Percentiles rank a stretch among this genome's conserved stretches.
These are phyloP conservation scores for Amanita exitialis DNA, from an alignment of 768 basidiomycete genomes.

Conservation along the genomic window DNA sequence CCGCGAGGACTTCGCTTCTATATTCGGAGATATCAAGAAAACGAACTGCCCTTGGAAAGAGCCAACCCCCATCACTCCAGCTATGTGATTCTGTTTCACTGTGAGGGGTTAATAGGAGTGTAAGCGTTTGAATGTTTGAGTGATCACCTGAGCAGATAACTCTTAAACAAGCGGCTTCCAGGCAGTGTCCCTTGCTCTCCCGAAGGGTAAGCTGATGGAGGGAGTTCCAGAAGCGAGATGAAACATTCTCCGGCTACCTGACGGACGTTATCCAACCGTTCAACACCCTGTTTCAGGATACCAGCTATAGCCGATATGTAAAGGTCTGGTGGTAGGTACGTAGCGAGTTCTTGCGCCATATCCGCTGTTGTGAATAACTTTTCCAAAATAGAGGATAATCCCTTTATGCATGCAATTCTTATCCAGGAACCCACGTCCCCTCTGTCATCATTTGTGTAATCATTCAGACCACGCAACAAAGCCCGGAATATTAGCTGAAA, in stretches of 20 bases:
- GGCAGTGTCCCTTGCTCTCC: constrained; percentile 43
- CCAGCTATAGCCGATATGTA: constrained; percentile 52
- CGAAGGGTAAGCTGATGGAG: constrained; percentile 29
- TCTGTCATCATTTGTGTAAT: constrained; percentile 90
- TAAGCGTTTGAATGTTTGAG: neutral
- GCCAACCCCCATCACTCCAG: constrained; percentile 68
- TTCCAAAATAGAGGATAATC: constrained; percentile 44
- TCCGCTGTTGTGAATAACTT: constrained; percentile 37
- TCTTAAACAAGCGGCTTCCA: constrained; percentile 33
- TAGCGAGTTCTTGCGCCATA: constrained; percentile 33
- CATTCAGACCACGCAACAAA: constrained; percentile 63
- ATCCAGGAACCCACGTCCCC: constrained; percentile 98
- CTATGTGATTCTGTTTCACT: constrained; percentile 28
- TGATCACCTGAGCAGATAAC: constrained; percentile 41
- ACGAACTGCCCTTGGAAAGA: constrained; percentile 65
- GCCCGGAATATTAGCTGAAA: constrained; percentile 43
- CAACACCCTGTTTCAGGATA: constrained; percentile 82
- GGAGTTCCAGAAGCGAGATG: constrained; percentile 34
- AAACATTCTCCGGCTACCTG: constrained; percentile 67
- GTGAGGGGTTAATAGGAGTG: constrained; percentile 8
- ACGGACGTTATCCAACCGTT: constrained; percentile 85
- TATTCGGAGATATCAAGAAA: constrained; percentile 56
- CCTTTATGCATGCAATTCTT: constrained; percentile 66
- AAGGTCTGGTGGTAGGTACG: constrained; percentile 48
- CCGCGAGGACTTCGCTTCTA: constrained; percentile 51